These are phyloP conservation scores for Coleophoma crateriformis DNA, from an alignment of 2,329 filamentous ascomycete species.

Conservation along the genomic window DNA sequence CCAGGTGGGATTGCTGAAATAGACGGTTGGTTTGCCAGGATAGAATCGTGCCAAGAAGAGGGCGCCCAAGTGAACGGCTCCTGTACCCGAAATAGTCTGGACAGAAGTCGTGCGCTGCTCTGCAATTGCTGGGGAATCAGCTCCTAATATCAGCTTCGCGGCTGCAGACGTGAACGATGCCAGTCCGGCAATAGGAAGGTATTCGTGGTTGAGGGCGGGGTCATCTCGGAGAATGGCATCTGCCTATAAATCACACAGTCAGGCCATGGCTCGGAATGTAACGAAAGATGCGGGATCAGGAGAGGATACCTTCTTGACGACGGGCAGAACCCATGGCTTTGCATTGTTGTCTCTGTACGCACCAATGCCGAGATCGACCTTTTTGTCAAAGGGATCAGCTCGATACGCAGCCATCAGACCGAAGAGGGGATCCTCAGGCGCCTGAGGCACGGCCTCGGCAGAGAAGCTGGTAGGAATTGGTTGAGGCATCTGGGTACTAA, in stretches of 20 bases:
- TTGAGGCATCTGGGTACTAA: constrained; percentile 64
- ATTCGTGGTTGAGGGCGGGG: constrained; percentile 93
- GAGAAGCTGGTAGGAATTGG: constrained; percentile 60
- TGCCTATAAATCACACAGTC: constrained; percentile 51
- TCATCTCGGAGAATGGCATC: constrained; percentile 85
- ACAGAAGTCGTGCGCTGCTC: constrained; percentile 78
- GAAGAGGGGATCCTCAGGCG: constrained; percentile 92
- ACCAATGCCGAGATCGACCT: constrained; percentile 88
- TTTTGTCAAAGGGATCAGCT: constrained; percentile 69
- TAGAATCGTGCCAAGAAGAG: constrained; percentile 95
- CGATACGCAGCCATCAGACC: constrained; percentile 85
- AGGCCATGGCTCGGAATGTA: too few relatives aligned
- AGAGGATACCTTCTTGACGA: constrained; percentile 79
- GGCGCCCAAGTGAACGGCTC: constrained; percentile 87
- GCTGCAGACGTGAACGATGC: constrained; percentile 82
- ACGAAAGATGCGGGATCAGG: too few relatives aligned
- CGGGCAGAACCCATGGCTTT: constrained; percentile 95
- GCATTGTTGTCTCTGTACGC: constrained; percentile 93
- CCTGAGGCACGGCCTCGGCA: constrained; percentile 73
- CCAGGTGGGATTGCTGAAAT: constrained; percentile 95
- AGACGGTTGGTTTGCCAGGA: constrained; percentile 67
- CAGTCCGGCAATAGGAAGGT: constrained; percentile 91
- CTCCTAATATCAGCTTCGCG: constrained; percentile 81
- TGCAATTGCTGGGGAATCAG: constrained; percentile 71
- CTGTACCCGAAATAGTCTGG: constrained; percentile 96